Percentiles rank a stretch among this genome's conserved stretches.
These are phyloP conservation scores for Paracamarosporium sp. DNA, from an alignment of 2,329 filamentous ascomycete genomes.

Conservation along the genomic window DNA sequence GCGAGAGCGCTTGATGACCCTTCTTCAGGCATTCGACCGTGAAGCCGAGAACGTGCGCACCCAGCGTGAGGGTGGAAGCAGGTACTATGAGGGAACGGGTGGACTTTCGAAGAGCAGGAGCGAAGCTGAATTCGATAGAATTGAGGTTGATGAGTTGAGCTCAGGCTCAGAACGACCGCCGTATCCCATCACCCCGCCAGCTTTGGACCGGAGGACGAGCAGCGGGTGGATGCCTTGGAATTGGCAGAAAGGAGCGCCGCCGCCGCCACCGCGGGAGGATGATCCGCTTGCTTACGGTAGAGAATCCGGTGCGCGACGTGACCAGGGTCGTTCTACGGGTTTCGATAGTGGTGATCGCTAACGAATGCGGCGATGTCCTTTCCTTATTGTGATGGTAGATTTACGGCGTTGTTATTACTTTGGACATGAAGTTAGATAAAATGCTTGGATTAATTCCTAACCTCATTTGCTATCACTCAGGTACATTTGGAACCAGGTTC, in stretches of 20 bases:
- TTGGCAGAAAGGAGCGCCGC: slow-evolving; percentile 43
- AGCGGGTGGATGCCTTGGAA: slow-evolving; percentile 60
- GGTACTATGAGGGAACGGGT: slow-evolving; percentile 50
- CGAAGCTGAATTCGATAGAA: slow-evolving; percentile 88
- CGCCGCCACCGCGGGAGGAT: slow-evolving; percentile 25
- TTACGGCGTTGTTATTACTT: slow-evolving; percentile 9
- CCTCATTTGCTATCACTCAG: neutral
- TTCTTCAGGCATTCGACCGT: slow-evolving; percentile 79
- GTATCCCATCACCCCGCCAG: slow-evolving; percentile 42
- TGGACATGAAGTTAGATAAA: slow-evolving; percentile 16
- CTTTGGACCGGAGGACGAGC: slow-evolving; percentile 37
- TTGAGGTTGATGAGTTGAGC: slow-evolving; percentile 70
- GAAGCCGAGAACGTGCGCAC: slow-evolving; percentile 70
- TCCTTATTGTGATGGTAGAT: slow-evolving; percentile 1
- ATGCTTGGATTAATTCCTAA: neutral
- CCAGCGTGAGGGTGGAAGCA: slow-evolving; percentile 50
- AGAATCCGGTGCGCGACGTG: slow-evolving; percentile 22
- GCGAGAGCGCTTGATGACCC: slow-evolving; percentile 75
- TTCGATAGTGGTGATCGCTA: slow-evolving; percentile 44
- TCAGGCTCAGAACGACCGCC: slow-evolving; percentile 53
- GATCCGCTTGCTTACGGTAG: slow-evolving; percentile 44
- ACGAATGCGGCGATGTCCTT: neutral
- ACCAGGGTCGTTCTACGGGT: slow-evolving; percentile 30
- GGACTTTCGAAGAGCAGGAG: slow-evolving; percentile 81
- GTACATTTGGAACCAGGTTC: neutral